Conservation (phyloP, 257 asterid genomes). For the Solanum medicagineum region DNA sequence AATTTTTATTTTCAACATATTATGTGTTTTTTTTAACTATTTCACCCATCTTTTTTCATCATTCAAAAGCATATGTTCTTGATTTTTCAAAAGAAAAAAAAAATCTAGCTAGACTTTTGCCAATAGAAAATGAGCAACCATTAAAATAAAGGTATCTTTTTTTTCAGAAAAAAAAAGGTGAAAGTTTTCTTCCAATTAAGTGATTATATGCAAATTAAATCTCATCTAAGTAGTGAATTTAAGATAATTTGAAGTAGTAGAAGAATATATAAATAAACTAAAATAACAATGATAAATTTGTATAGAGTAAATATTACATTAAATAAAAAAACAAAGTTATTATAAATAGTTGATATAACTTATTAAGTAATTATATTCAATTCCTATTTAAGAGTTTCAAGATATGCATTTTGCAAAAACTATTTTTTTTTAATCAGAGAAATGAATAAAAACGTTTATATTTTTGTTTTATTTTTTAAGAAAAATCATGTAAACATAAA, state of each 20-base stretch:
- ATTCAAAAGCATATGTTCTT: not conserved
- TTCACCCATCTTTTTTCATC: not conserved
- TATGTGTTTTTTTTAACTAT: not conserved
- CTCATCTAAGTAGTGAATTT: not conserved
- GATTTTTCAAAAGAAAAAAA: not conserved
- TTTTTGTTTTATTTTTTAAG: no score
- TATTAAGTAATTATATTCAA: not conserved
- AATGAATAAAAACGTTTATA: no score
- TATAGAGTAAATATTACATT: not conserved
- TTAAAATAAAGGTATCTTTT: not conserved
- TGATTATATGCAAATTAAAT: not conserved
- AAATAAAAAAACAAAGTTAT: not conserved
- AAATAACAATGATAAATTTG: no score
- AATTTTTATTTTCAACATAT: not conserved
- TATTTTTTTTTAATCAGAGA: no score
- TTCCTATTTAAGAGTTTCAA: not conserved
- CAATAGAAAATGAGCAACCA: not conserved
- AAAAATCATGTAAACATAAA: no score
- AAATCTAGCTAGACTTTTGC: not conserved
- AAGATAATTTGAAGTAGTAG: not conserved
- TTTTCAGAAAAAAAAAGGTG: not conserved
- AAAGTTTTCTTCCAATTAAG: not conserved
- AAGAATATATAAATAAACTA: not conserved
- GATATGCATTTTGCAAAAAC: not conserved
- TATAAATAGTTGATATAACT: not conserved